Percentiles rank a stretch among this genome's conserved stretches.
These are phyloP conservation scores for Melaleuca alternifolia DNA, from an alignment of 345 rosid species.

Conservation along the genomic window DNA sequence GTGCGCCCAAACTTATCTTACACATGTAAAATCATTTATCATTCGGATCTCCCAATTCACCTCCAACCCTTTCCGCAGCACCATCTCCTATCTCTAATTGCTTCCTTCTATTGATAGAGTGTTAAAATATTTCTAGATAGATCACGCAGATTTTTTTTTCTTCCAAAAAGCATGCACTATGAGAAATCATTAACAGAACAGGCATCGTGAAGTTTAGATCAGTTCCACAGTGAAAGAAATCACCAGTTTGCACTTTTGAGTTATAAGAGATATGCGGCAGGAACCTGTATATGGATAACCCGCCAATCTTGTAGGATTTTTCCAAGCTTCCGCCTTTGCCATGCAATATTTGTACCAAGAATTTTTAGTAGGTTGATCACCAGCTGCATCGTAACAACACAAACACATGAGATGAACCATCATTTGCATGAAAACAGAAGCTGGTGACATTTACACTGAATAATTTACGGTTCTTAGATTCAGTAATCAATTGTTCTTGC, in stretches of 20 bases:
- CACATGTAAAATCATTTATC: neutral
- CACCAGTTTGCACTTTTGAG: neutral
- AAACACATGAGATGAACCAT: neutral
- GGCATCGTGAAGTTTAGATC: neutral
- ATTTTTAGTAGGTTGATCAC: constrained; percentile 84
- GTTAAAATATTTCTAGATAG: neutral
- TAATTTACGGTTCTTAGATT: too few species aligned
- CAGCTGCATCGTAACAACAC: constrained; percentile 46
- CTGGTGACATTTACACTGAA: too few species aligned
- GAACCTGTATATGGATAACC: constrained; percentile 67
- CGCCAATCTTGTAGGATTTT: constrained; percentile 97
- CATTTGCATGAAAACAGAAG: neutral
- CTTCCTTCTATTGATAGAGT: neutral
- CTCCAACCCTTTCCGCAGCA: neutral
- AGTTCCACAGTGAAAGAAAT: neutral
- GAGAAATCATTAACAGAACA: neutral
- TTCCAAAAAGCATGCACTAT: neutral
- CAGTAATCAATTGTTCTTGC: too few species aligned
- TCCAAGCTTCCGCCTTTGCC: constrained; percentile 99
- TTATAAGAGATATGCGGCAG: neutral
- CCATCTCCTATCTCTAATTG: neutral
- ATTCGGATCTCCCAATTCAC: neutral
- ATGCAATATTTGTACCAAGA: constrained; percentile 88
- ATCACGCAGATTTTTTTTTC: neutral
- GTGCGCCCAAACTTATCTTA: neutral